phyloP scores from a whole-genome alignment of 2,329 filamentous ascomycete genomes.

The Arthroderma uncinatum region DNA sequence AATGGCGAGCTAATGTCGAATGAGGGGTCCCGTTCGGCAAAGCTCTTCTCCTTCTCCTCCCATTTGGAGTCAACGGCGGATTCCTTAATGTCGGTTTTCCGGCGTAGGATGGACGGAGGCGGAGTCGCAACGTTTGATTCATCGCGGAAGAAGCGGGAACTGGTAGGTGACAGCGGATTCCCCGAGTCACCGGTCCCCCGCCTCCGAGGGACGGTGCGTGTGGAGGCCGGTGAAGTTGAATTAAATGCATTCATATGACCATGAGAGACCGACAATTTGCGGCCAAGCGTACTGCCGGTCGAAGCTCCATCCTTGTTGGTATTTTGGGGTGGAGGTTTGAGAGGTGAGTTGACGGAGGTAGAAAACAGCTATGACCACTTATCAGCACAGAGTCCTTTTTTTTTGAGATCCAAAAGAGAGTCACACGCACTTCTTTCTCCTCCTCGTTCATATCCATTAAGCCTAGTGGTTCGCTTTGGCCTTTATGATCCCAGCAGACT shows the following conservation, averaged over 20 bases:
- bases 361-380: constrained; percentile 54
- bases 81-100: constrained; percentile 53
- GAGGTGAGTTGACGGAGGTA: constrained; percentile 80
- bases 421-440: constrained; percentile 48
- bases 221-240: constrained; percentile 60
- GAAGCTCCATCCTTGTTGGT: constrained; percentile 45
- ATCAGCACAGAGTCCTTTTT: constrained; percentile 11
- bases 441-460: constrained; percentile 60
- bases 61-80: constrained; percentile 27
- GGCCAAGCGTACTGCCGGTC: constrained; percentile 42
- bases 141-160: constrained; percentile 38
- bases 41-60: constrained; percentile 41
- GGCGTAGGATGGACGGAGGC: constrained; percentile 48
- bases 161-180: constrained; percentile 40
- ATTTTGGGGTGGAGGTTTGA: constrained; percentile 69
- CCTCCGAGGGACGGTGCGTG: constrained; percentile 64
- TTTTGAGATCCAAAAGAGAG: constrained; percentile 5
- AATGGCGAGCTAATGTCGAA: constrained; percentile 38
- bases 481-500: constrained; percentile 75
- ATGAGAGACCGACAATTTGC: constrained; percentile 70
- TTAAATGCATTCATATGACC: constrained; percentile 54
- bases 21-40: constrained; percentile 29
- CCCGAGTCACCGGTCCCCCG: constrained; percentile 69
- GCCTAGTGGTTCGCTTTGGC: constrained; percentile 58
- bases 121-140: constrained; percentile 48